Evolutionary conservation across 371 early-diverging fungal genomes (phyloP), one percentile per base, ranked within the genome.

Genomic region (Actinomucor elegans): DNA sequence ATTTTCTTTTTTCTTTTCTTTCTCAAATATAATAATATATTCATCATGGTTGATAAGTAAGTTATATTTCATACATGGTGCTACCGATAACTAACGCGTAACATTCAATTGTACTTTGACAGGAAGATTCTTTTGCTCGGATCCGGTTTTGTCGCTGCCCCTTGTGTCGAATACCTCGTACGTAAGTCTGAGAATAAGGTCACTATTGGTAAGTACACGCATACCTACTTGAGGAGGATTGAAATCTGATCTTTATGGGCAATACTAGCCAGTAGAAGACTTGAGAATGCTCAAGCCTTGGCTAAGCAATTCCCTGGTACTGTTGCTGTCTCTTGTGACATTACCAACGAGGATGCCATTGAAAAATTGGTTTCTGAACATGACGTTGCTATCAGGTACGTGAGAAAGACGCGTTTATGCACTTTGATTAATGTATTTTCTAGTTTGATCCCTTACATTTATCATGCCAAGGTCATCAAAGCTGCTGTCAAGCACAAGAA

Each of bases 61-160:
- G 57, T 31, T 15, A 14, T 15, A n/a, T 26, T 14, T 38, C 27
- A 28, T 10, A 26, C 26, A 4, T 0, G 3, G 7, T 11, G 17
- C 7, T 37, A n/a, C n/a, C n/a, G n/a, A n/a, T n/a, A 24, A 54
- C 14, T 31, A 32, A 43, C 32, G 11, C n/a, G 33, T 17, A 24
- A 36, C 10, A 11, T 24, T 40, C n/a, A n/a, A n/a, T n/a, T n/a
- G n/a, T n/a, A n/a, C n/a, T n/a, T n/a, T n/a, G n/a, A 2, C 56
- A 91, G 90, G 71, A 84, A 87, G 54, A 91, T 97, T 52, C 84
- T 98, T 48, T 87, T 98, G 47, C 89, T 98, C 47, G 98, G 98
- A 51, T 94, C 97, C 26, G 98, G 98, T 50, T 97, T 91, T 69
- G 99, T 98, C 36, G 93, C 98, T 53, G 94, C 90, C 51, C 99